Evolutionary conservation across 768 basidiomycete species (phyloP).

Genomic region (Hydnomerulius pinastri): DNA sequence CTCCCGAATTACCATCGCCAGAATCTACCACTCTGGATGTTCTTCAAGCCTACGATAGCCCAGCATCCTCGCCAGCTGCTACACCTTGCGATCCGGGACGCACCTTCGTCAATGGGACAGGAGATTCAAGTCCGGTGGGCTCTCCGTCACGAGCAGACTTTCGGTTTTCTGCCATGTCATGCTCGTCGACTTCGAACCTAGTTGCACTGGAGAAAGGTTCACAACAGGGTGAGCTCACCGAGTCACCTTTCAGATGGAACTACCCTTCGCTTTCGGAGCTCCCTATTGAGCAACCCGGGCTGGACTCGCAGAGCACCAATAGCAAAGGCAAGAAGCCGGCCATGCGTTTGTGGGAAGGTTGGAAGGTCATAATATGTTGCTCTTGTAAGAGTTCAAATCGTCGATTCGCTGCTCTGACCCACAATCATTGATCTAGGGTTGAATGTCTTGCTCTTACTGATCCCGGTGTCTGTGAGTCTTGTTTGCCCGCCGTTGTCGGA

Average conservation of each 20-base stretch:
- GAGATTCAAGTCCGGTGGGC: conserved; percentile 5
- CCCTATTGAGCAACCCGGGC: conserved; percentile 13
- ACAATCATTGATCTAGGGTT: conserved; percentile 51
- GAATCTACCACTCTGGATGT: conserved; percentile 34
- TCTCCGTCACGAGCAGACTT: conserved; percentile 24
- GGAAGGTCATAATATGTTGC: conserved; percentile 53
- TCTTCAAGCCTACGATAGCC: conserved; percentile 23
- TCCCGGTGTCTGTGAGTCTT: conserved; percentile 65
- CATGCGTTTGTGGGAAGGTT: conserved; percentile 45
- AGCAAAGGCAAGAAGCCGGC: conserved; percentile 5
- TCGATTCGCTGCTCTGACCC: not conserved
- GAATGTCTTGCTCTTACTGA: conserved; percentile 62
- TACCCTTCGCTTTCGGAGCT: conserved; percentile 22
- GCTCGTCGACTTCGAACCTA: conserved; percentile 22
- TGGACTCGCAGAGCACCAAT: not conserved
- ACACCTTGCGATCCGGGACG: not conserved
- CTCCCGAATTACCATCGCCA: conserved; percentile 17
- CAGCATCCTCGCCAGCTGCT: conserved; percentile 1
- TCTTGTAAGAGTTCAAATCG: conserved; percentile 48
- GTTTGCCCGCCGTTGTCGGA: not conserved
- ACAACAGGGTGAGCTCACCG: conserved; percentile 22
- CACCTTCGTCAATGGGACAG: conserved; percentile 2
- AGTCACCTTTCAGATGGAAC: conserved; percentile 35
- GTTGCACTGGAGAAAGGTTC: conserved; percentile 16
- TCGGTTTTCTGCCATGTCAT: conserved; percentile 26